Percentiles rank a stretch among this genome's conserved stretches.
phyloP scores from a whole-genome alignment of 306 rosid genomes.

The Biancaea sappan region DNA sequence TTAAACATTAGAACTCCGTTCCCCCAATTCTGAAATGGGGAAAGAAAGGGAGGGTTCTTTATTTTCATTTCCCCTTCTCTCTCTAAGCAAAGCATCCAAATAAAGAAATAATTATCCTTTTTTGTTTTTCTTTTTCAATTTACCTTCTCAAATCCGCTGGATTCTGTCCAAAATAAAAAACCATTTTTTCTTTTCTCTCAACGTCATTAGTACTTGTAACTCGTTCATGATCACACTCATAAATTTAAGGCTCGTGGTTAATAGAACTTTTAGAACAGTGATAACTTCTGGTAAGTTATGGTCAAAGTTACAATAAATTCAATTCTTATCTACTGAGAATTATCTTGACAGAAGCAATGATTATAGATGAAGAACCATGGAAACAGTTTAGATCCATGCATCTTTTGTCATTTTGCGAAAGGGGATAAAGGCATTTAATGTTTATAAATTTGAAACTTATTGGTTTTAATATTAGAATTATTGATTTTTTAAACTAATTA shows the following conservation, averaged over 20 bases:
- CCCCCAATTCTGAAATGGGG: neutral
- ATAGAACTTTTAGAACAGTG: neutral
- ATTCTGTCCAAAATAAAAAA: neutral
- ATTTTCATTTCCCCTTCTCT: neutral
- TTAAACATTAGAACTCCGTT: no score
- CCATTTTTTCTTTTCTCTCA: no score
- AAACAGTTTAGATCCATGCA: conserved; percentile 11
- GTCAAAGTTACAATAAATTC: neutral
- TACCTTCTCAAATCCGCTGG: neutral
- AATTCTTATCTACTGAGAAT: neutral
- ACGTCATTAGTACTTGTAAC: no score
- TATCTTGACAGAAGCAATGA: neutral
- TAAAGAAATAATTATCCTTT: neutral
- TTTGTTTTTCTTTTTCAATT: neutral
- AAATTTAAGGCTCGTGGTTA: neutral
- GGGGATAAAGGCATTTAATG: neutral
- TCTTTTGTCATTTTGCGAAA: neutral
- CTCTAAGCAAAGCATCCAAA: neutral
- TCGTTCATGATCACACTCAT: no score
- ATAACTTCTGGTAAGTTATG: neutral
- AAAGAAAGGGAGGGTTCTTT: neutral
- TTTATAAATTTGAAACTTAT: no score
- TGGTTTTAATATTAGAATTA: no score
- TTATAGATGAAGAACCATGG: neutral
- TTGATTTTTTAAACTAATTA: no score